Evolutionary conservation across 805 yeast genomes (phyloP).

Genomic region (Barnettozyma sp.): DNA sequence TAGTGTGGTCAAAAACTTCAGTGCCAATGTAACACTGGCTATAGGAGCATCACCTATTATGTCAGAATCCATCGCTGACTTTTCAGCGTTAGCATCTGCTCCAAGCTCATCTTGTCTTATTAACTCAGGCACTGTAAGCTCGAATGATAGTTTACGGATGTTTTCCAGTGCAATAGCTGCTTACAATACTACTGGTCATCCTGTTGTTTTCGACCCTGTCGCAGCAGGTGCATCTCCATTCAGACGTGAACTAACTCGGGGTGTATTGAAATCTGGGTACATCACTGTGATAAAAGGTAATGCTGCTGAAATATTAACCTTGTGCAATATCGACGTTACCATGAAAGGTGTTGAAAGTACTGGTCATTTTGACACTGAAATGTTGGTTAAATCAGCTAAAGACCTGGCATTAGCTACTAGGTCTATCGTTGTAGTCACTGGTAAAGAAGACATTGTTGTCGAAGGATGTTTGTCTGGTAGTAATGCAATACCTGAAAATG

Average conservation of each 20-base stretch:
- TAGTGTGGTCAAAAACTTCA: conserved; percentile 78
- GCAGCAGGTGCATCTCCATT: conserved; percentile 77
- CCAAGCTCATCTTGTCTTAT: conserved; percentile 53
- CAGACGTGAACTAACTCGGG: conserved; percentile 42
- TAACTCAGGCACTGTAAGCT: conserved; percentile 65
- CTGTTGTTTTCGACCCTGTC: conserved; percentile 85
- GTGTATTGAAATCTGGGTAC: conserved; percentile 49
- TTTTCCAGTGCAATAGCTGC: conserved; percentile 46
- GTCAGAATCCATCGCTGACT: conserved; percentile 71
- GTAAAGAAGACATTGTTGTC: conserved; percentile 45
- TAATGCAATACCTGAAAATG: conserved; percentile 15
- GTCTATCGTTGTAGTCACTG: conserved; percentile 67
- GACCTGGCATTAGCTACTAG: conserved; percentile 44
- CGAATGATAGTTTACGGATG: conserved; percentile 11
- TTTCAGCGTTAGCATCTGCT: conserved; percentile 51
- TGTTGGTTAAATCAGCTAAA: conserved; percentile 35
- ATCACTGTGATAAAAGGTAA: conserved; percentile 76
- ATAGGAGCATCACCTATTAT: conserved; percentile 83
- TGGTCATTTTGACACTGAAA: conserved; percentile 19
- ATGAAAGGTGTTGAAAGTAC: conserved; percentile 73
- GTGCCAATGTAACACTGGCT: conserved; percentile 82
- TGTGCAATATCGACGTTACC: conserved; percentile 40
- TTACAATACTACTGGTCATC: conserved; percentile 51
- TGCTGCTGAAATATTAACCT: conserved; percentile 64
- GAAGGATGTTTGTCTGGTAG: conserved; percentile 34